Base-by-base conservation (phyloP, 2,329 filamentous ascomycete species). In the Penicillium fuscoglaucum region DNA sequence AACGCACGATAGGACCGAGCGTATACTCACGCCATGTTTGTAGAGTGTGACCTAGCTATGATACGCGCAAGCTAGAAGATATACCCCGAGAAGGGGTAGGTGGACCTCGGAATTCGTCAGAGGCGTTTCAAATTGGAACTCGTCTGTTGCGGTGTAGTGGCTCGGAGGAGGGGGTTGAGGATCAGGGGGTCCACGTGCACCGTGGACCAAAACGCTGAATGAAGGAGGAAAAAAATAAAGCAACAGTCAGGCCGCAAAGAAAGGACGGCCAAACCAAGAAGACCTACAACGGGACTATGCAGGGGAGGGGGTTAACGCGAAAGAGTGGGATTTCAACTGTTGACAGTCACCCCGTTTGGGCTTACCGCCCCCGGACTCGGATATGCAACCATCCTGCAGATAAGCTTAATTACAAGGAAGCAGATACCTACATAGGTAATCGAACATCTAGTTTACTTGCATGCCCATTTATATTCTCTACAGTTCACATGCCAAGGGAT, bases 21-120 rank as follows among this genome's bases (percentile, higher is more conserved):
- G 26, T 51, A 59, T 44, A 78, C 79, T 75, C 69, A 82, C 80
- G 80, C 78, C 80, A 82, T 82, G 61, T 60, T 78, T 69, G 67
- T 63, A 61, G 57, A 68, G 58, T 61, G 57, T 52, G 43, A 55
- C 46, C 52, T 43, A 45, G 45, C 51, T 52, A 56, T 55, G 58
- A 53, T 45, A 49, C 44, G 43, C 49, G 58, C 52, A 56, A 62
- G 37, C 41, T 53, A 60, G 60, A 44, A 60, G 51, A 60, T 48
- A 58, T 59, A 60, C 65, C 67, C 68, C 69, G 45, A 62, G 43
- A 61, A 65, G 66, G 69, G 64, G 62, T 63, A 67, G 64, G 62
- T 51, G 52, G 55, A 59, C 53, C 50, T 59, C 59, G 57, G 47
- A 44, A 56, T 49, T 58, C 53, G 39, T 40, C 40, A 40, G 50